These are phyloP conservation scores for Phyllostachys edulis DNA, from an alignment of 176 grass and related monocot species.

Conservation along the genomic window DNA sequence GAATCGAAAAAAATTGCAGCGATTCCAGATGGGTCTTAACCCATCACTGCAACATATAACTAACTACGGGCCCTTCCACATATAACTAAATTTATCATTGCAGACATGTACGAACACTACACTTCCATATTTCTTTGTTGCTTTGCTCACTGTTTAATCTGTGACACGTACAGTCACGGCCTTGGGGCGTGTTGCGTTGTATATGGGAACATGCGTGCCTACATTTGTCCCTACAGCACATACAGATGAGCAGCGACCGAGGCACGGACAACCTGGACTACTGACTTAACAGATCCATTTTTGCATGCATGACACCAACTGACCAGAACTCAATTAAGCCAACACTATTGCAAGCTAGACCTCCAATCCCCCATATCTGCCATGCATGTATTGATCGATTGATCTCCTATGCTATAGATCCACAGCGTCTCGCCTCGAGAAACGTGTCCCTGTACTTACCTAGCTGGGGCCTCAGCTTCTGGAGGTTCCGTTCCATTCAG, in stretches of 20 bases:
- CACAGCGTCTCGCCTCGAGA: background rate
- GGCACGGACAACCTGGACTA: constrained; percentile 33
- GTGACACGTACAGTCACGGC: constrained; percentile 15
- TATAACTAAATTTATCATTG: background rate
- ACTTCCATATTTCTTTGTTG: constrained; percentile 26
- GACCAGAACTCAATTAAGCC: background rate
- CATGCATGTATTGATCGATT: background rate
- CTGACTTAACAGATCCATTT: constrained; percentile 20
- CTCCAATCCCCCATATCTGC: background rate
- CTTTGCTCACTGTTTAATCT: constrained; percentile 16
- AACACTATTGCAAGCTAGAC: background rate
- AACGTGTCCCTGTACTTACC: background rate
- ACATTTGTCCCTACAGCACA: constrained; percentile 17
- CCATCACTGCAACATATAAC: background rate
- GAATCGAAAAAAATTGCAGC: no score
- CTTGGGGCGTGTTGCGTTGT: background rate
- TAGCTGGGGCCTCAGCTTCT: background rate
- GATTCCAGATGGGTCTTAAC: no score
- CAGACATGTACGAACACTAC: constrained; percentile 31
- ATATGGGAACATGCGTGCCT: constrained; percentile 30
- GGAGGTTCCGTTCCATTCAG: background rate
- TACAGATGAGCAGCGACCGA: background rate
- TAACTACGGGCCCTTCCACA: background rate
- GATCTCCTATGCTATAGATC: background rate
- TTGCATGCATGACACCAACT: constrained; percentile 32